A percentile compares a stretch with the other conserved stretches of the same genome.
Conservation (phyloP, 495 filamentous ascomycete genomes). For the Elaphomyces granulatus region DNA sequence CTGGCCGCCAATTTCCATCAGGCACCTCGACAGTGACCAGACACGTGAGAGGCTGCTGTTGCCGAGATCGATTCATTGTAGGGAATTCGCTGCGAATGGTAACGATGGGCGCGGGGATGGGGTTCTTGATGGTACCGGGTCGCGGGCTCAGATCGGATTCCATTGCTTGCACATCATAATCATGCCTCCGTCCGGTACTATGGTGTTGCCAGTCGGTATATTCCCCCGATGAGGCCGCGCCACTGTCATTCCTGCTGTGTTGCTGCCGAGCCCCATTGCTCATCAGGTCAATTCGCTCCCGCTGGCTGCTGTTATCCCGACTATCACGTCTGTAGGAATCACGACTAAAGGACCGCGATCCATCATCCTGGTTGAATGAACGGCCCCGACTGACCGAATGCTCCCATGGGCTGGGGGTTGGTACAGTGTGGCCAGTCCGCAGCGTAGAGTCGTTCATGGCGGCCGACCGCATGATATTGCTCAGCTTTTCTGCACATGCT, state of each 20-base stretch:
- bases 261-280: constrained; percentile 36
- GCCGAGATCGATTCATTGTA: constrained; percentile 77
- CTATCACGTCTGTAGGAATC: constrained; percentile 38
- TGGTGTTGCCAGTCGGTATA: constrained; percentile 50
- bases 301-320: constrained; percentile 38
- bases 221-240: constrained; percentile 56
- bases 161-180: constrained; percentile 95
- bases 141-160: constrained; percentile 71
- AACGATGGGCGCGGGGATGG: constrained; percentile 80
- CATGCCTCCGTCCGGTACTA: constrained; percentile 52
- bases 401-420: constrained; percentile 41
- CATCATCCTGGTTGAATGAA: constrained; percentile 31
- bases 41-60: constrained; percentile 91
- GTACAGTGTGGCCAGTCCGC: constrained; percentile 38
- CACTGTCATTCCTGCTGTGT: constrained; percentile 58
- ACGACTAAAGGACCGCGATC: constrained; percentile 26
- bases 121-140: constrained; percentile 56
- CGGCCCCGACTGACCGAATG: constrained; percentile 31
- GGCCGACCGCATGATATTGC: constrained; percentile 79
- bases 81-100: constrained; percentile 95
- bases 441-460: constrained; percentile 47
- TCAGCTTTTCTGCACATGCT: constrained; percentile 66
- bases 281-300: constrained; percentile 42
- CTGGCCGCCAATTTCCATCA: constrained; percentile 79
- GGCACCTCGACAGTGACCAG: constrained; percentile 89